phyloP scores from a whole-genome alignment of 2,329 filamentous ascomycete species.

The Aspergillus quadricinctus region DNA sequence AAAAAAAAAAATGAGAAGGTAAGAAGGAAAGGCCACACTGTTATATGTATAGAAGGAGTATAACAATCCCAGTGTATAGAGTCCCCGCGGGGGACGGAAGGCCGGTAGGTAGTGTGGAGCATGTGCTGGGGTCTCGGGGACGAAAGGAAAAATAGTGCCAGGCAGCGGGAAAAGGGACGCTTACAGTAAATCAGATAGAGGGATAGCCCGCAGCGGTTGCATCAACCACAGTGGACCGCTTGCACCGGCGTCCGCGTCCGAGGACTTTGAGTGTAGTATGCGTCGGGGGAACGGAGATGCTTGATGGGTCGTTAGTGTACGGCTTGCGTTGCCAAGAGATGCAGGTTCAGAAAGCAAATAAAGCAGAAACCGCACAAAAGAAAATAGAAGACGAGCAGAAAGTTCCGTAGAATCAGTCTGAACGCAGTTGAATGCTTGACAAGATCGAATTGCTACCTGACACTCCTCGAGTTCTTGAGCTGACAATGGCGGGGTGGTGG shows the following conservation, averaged over 20 bases:
- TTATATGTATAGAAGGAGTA: background rate
- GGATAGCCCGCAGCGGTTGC: background rate
- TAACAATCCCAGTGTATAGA: background rate
- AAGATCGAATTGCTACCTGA: background rate
- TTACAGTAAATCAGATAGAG: slow-evolving; percentile 9
- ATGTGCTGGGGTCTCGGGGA: slow-evolving; percentile 2
- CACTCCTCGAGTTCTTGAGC: background rate
- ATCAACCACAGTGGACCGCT: slow-evolving; percentile 12
- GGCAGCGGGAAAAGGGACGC: slow-evolving; percentile 21
- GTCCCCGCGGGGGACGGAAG: background rate
- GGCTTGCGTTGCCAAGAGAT: slow-evolving; percentile 11
- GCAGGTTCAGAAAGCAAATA: slow-evolving; percentile 1
- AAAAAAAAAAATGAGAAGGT: background rate
- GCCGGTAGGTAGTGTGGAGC: background rate
- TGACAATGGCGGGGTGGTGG: background rate
- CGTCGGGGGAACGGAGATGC: slow-evolving; percentile 33
- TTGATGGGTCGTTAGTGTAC: slow-evolving; percentile 11
- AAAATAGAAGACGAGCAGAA: background rate
- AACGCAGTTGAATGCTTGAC: background rate
- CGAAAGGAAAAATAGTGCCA: slow-evolving; percentile 13
- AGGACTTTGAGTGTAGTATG: slow-evolving; percentile 10
- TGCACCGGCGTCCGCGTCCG: slow-evolving; percentile 11
- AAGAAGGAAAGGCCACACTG: background rate
- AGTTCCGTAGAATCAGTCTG: background rate
- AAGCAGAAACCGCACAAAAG: slow-evolving; percentile 1